These are phyloP conservation scores for Filosporella fistucella DNA, from an alignment of 495 filamentous ascomycete genomes.

Conservation along the genomic window DNA sequence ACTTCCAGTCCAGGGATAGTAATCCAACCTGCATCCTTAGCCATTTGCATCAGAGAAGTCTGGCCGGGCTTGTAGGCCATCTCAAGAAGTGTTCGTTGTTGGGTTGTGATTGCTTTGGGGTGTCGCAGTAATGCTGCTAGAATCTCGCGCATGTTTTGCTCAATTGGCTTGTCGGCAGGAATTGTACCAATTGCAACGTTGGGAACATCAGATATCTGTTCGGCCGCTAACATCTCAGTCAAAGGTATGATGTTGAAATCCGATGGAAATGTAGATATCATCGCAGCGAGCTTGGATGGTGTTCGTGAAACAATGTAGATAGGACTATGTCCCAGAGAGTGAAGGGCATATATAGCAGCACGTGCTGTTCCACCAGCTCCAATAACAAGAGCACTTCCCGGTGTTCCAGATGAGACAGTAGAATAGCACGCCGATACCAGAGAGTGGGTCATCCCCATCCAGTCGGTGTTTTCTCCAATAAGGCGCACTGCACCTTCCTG, in stretches of 20 bases:
- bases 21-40: conserved; percentile 75
- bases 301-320: conserved; percentile 85
- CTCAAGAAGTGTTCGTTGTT: conserved; percentile 68
- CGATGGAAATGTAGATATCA: conserved; percentile 68
- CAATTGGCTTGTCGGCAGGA: conserved; percentile 83
- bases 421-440: conserved; percentile 50
- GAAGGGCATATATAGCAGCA: conserved; percentile 85
- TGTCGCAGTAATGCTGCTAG: conserved; percentile 59
- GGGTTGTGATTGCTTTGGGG: conserved; percentile 32
- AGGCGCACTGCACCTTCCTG: conserved; percentile 43
- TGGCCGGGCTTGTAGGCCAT: conserved; percentile 93
- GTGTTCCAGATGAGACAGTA: conserved; percentile 16
- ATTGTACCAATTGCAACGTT: conserved; percentile 82
- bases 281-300: conserved; percentile 56
- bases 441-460: conserved; percentile 82
- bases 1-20: conserved; percentile 87
- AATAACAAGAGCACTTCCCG: conserved; percentile 63
- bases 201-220: conserved; percentile 47
- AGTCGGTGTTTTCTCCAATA: conserved; percentile 92
- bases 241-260: conserved; percentile 71
- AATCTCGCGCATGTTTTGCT: conserved; percentile 62
- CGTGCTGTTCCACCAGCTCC: conserved; percentile 90
- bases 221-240: conserved; percentile 43
- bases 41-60: conserved; percentile 83
- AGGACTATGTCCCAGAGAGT: conserved; percentile 74